A percentile compares a stretch with the other conserved stretches of the same genome.
Conservation (phyloP, 257 asterid species). For the Lantana camara region DNA sequence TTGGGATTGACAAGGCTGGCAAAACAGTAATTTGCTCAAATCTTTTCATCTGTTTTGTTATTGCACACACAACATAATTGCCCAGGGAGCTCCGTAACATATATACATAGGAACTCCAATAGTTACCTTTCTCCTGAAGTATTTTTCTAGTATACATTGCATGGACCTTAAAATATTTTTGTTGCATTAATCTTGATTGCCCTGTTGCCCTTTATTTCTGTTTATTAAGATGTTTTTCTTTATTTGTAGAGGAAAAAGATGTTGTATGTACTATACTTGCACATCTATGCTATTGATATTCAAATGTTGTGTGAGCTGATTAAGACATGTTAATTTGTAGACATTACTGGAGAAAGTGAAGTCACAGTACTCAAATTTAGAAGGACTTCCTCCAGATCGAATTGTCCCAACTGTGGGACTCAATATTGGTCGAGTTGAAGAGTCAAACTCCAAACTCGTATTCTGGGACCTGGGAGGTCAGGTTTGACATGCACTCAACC, state of each 20-base stretch:
- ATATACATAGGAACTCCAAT: neutral
- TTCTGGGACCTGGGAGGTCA: constrained; percentile 99
- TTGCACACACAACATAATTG: neutral
- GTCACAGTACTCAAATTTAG: constrained; percentile 74
- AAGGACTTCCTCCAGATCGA: constrained; percentile 92
- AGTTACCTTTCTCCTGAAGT: neutral
- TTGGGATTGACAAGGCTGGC: constrained; percentile 95
- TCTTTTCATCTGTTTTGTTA: constrained; percentile 1
- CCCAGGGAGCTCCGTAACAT: neutral
- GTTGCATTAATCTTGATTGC: neutral
- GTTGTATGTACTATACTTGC: neutral
- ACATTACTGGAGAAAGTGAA: constrained; percentile 88
- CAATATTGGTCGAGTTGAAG: constrained; percentile 87
- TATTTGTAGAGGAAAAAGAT: neutral
- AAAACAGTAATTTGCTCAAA: constrained; percentile 66
- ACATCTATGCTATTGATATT: neutral
- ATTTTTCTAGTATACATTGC: constrained; percentile 7
- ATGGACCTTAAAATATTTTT: constrained; percentile 1
- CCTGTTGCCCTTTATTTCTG: neutral
- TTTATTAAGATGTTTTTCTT: neutral
- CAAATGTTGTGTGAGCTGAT: constrained; percentile 24
- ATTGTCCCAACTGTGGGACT: constrained; percentile 97
- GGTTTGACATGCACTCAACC: constrained; percentile 55
- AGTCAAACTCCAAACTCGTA: constrained; percentile 72
- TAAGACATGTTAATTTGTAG: constrained; percentile 39